A percentile compares a stretch with the other conserved stretches of the same genome.
phyloP scores from a whole-genome alignment of 345 rosid genomes.

The Arabidopsis arenosa region DNA sequence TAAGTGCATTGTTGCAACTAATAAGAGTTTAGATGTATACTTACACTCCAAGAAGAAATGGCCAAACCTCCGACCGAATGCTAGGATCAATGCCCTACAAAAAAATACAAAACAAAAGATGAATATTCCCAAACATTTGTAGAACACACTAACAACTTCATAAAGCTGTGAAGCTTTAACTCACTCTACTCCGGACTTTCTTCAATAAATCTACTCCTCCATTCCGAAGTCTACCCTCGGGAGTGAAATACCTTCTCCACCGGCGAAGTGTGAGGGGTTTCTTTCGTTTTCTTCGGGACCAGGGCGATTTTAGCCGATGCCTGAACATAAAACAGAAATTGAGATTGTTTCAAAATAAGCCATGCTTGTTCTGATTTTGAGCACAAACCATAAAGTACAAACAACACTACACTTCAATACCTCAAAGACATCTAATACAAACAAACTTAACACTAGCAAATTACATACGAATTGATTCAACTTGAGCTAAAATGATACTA shows the following conservation, averaged over 20 bases:
- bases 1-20: slow-evolving; percentile 5
- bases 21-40: slow-evolving; percentile 41
- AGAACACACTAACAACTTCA: slow-evolving; percentile 5
- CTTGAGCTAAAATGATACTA: too few species aligned
- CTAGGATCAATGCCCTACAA: slow-evolving; percentile 92
- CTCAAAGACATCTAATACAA: too few species aligned
- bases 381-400: too few species aligned
- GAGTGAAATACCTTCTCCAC: slow-evolving; percentile 73
- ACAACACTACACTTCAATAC: neutral
- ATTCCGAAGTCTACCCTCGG: slow-evolving; percentile 78
- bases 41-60: slow-evolving; percentile 98
- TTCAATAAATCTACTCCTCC: slow-evolving; percentile 81
- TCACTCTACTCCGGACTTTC: slow-evolving; percentile 90
- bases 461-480: too few species aligned
- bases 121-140: slow-evolving; percentile 24
- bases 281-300: slow-evolving; percentile 85
- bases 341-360: neutral
- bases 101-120: slow-evolving; percentile 23
- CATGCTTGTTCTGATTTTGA: neutral
- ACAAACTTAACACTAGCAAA: too few species aligned
- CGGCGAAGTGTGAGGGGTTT: slow-evolving; percentile 70
- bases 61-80: slow-evolving; percentile 94
- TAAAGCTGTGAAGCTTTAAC: slow-evolving; percentile 44
- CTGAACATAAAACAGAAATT: slow-evolving; percentile 45
- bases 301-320: slow-evolving; percentile 77